A percentile compares a stretch with the other conserved stretches of the same genome.
Evolutionary conservation across 345 rosid species (phyloP).

Genomic region (Populus alba): DNA sequence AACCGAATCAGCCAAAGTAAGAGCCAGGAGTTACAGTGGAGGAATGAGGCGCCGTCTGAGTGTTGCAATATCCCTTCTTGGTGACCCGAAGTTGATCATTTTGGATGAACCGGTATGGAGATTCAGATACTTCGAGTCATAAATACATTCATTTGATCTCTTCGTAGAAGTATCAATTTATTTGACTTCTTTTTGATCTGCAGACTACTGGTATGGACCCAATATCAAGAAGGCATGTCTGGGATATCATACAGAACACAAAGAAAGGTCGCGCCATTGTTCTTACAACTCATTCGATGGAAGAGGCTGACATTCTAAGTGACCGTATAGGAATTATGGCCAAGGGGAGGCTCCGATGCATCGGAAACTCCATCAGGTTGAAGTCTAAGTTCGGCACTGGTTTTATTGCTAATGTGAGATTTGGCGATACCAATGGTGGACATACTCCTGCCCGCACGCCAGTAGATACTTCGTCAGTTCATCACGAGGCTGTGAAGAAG

Average conservation of each 20-base stretch:
- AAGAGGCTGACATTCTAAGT: slow-evolving; percentile 87
- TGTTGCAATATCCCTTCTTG: slow-evolving; percentile 85
- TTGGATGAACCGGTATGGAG: slow-evolving; percentile 76
- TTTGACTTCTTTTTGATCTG: not conserved
- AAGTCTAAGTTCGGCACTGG: slow-evolving; percentile 91
- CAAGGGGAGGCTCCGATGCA: slow-evolving; percentile 86
- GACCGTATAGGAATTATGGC: slow-evolving; percentile 95
- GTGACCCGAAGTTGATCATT: slow-evolving; percentile 80
- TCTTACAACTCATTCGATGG: slow-evolving; percentile 92
- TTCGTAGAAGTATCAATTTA: not conserved
- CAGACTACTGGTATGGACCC: slow-evolving; percentile 99
- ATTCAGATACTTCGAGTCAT: not conserved
- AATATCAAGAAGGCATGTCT: slow-evolving; percentile 84
- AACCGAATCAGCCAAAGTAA: slow-evolving; percentile 58
- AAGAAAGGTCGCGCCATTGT: slow-evolving; percentile 84
- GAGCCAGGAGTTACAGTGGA: slow-evolving; percentile 90
- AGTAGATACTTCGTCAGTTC: slow-evolving; percentile 21
- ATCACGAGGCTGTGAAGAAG: slow-evolving; percentile 54
- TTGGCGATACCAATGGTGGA: slow-evolving; percentile 43
- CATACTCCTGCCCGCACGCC: slow-evolving; percentile 37
- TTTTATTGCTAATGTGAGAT: slow-evolving; percentile 73
- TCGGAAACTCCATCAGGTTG: slow-evolving; percentile 84
- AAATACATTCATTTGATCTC: not conserved
- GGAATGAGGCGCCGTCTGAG: slow-evolving; percentile 97
- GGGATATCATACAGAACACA: slow-evolving; percentile 84